These are phyloP conservation scores for Ploettnerulaceae sp. DNA, from an alignment of 2,329 filamentous ascomycete species.

Conservation along the genomic window DNA sequence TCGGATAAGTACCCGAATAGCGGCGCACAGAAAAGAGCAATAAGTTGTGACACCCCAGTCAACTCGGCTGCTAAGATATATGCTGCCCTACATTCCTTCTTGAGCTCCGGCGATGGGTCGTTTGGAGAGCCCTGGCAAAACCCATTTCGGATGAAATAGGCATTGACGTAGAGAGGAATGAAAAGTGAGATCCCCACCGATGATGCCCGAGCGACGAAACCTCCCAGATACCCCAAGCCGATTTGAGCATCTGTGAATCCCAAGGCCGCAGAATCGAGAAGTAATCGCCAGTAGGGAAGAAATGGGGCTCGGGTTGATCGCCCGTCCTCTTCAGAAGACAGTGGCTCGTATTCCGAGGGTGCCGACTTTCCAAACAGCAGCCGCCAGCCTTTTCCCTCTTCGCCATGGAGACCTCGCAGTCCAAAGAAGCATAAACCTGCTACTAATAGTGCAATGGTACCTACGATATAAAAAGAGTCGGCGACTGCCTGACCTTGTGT, in stretches of 20 bases:
- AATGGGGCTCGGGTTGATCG: slow-evolving; percentile 26
- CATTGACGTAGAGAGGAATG: slow-evolving; percentile 87
- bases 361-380: slow-evolving; percentile 44
- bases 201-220: slow-evolving; percentile 90
- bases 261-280: slow-evolving; percentile 60
- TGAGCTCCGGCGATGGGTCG: slow-evolving; percentile 67
- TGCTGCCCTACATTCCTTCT: slow-evolving; percentile 76
- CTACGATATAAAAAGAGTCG: slow-evolving; percentile 85
- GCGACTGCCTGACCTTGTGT: slow-evolving; percentile 71
- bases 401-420: slow-evolving; percentile 62
- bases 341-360: slow-evolving; percentile 18
- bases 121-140: slow-evolving; percentile 66
- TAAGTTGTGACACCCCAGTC: slow-evolving; percentile 82
- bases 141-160: slow-evolving; percentile 77
- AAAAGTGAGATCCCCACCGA: slow-evolving; percentile 95
- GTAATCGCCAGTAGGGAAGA: slow-evolving; percentile 54
- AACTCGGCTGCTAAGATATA: slow-evolving; percentile 85
- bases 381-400: slow-evolving; percentile 70
- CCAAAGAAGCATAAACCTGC: slow-evolving; percentile 75
- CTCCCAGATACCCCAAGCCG: slow-evolving; percentile 82
- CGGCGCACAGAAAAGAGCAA: slow-evolving; percentile 80
- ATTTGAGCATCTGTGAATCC: slow-evolving; percentile 75
- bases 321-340: slow-evolving; percentile 5
- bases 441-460: slow-evolving; percentile 64
- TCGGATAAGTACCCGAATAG: slow-evolving; percentile 83